Conservation (phyloP, 2,329 filamentous ascomycete genomes). For the Colletotrichum truncatum region DNA sequence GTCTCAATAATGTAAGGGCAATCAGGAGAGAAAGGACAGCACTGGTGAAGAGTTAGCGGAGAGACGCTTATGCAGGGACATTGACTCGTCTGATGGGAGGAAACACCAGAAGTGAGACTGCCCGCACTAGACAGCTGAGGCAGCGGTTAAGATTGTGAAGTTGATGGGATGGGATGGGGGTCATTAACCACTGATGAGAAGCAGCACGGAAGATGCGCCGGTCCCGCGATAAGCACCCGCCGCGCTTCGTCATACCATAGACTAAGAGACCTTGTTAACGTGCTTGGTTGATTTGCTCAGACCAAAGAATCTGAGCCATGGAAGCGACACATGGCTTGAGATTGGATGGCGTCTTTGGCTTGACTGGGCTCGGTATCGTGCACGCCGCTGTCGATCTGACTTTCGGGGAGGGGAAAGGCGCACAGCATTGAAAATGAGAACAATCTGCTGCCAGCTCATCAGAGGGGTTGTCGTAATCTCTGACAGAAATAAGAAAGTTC, state of each 20-base stretch:
- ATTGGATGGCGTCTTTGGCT: constrained; percentile 20
- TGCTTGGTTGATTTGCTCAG: not conserved
- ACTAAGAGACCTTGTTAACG: not conserved
- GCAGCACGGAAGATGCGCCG: not conserved
- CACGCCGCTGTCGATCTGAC: not conserved
- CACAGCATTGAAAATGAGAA: not conserved
- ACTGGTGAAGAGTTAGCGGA: not conserved
- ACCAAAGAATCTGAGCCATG: not conserved
- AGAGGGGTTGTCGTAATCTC: constrained; percentile 1
- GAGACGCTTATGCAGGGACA: not conserved
- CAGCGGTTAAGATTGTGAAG: not conserved
- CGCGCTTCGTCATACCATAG: not conserved
- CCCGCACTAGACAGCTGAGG: not conserved
- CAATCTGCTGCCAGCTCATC: not conserved
- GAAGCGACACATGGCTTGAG: constrained; percentile 11
- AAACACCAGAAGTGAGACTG: not conserved
- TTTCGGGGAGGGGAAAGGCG: not conserved
- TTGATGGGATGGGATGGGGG: not conserved
- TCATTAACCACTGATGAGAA: not conserved
- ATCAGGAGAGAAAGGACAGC: not conserved
- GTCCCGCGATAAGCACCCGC: not conserved
- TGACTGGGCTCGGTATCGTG: constrained; percentile 1
- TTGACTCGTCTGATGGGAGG: not conserved
- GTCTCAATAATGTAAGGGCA: not conserved
- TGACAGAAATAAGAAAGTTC: constrained; percentile 21